A percentile compares a stretch with the other conserved stretches of the same genome.
Evolutionary conservation across 2,329 filamentous ascomycete genomes (phyloP).

Genomic region (Aureobasidium sp.): DNA sequence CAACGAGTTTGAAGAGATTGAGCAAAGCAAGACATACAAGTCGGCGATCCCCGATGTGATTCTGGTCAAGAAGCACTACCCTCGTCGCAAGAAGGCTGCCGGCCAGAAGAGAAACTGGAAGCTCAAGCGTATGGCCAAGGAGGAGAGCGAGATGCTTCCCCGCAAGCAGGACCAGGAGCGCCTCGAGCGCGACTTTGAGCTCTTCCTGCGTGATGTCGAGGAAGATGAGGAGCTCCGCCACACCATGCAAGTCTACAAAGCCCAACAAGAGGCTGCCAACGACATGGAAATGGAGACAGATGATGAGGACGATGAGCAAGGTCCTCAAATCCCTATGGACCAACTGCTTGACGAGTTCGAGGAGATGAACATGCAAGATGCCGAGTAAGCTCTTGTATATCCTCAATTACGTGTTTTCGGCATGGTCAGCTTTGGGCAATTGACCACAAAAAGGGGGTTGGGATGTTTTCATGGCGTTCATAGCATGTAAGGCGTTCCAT

Average conservation of each 20-base stretch:
- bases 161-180: constrained; percentile 82
- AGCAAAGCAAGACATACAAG: constrained; percentile 67
- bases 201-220: constrained; percentile 95
- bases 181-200: constrained; percentile 89
- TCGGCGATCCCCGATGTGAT: constrained; percentile 84
- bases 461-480: constrained; percentile 3
- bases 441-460: background rate
- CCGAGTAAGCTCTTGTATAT: background rate
- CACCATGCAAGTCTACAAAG: constrained; percentile 80
- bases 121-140: constrained; percentile 85
- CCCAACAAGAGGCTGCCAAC: constrained; percentile 44
- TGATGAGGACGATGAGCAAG: constrained; percentile 52
- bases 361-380: constrained; percentile 66
- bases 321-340: constrained; percentile 42
- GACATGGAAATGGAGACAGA: constrained; percentile 48
- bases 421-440: background rate
- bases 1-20: constrained; percentile 72
- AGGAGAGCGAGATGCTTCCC: constrained; percentile 79
- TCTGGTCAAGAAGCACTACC: constrained; percentile 95
- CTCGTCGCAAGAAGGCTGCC: constrained; percentile 64
- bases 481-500: constrained; percentile 15
- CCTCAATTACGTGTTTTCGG: background rate
- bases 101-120: constrained; percentile 68
- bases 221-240: constrained; percentile 83
- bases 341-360: constrained; percentile 84